Conservation (phyloP, 805 yeast species). For the Lipomyces anomalus region DNA sequence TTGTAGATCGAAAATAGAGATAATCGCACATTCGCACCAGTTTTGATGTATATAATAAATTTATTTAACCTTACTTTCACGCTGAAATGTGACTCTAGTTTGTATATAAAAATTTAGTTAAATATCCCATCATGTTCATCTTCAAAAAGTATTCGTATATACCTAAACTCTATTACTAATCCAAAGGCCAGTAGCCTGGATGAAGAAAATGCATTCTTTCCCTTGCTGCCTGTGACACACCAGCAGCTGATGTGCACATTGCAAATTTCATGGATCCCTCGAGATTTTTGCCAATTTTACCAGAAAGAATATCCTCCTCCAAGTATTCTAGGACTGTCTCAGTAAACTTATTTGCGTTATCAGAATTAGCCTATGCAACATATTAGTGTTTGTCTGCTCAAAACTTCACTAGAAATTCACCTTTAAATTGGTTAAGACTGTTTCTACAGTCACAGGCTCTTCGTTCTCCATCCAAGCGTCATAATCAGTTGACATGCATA, state of each 20-base stretch:
- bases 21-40: too few relatives aligned
- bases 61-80: too few relatives aligned
- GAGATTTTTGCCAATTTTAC: constrained; percentile 64
- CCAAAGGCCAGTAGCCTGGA: constrained; percentile 64
- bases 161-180: constrained; percentile 5
- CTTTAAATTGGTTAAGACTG: constrained; percentile 80
- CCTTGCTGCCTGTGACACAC: constrained; percentile 64
- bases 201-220: constrained; percentile 79
- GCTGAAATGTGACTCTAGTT: too few relatives aligned
- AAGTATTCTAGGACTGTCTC: constrained; percentile 61
- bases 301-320: constrained; percentile 52
- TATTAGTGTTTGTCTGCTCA: background rate
- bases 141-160: too few relatives aligned
- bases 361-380: constrained; percentile 57
- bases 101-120: too few relatives aligned
- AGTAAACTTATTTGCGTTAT: constrained; percentile 77
- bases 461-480: constrained; percentile 97
- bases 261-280: constrained; percentile 72
- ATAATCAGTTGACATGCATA: constrained; percentile 98
- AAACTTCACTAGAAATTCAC: constrained; percentile 1
- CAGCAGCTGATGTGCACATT: constrained; percentile 70
- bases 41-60: too few relatives aligned
- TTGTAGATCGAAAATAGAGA: too few relatives aligned
- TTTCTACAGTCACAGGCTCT: constrained; percentile 97
- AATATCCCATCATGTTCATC: too few relatives aligned